These are phyloP conservation scores for Cornus florida DNA, from an alignment of 148 eudicot species.

Conservation along the genomic window DNA sequence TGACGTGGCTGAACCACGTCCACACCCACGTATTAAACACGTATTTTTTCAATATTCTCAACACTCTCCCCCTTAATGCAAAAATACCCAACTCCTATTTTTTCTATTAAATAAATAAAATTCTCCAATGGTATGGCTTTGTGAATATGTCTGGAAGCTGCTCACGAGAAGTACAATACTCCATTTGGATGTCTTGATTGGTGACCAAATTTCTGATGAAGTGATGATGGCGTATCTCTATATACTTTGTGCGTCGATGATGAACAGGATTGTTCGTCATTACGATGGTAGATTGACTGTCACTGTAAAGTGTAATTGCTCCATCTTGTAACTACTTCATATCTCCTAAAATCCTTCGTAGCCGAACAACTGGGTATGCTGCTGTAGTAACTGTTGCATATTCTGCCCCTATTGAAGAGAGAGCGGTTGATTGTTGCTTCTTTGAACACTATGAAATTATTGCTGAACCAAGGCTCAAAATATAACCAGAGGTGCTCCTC, in stretches of 20 bases:
- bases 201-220: no score
- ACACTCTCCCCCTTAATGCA: no score
- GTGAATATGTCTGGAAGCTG: no score
- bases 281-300: not conserved
- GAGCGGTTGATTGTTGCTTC: not conserved
- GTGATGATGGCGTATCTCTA: no score
- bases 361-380: not conserved
- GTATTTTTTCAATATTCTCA: no score
- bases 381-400: not conserved
- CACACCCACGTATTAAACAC: no score
- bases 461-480: not conserved
- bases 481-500: not conserved
- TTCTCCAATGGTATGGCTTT: no score
- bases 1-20: no score
- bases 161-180: no score
- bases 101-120: no score
- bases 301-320: constrained; percentile 1
- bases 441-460: not conserved
- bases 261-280: not conserved
- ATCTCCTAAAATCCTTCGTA: not conserved
- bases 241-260: not conserved
- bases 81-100: no score
- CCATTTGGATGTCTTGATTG: no score
- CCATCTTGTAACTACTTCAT: not conserved
- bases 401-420: not conserved